Percentiles rank a stretch among this genome's conserved stretches.
These are phyloP conservation scores for Fusarium penzigii DNA, from an alignment of 2,329 filamentous ascomycete species.

Conservation along the genomic window DNA sequence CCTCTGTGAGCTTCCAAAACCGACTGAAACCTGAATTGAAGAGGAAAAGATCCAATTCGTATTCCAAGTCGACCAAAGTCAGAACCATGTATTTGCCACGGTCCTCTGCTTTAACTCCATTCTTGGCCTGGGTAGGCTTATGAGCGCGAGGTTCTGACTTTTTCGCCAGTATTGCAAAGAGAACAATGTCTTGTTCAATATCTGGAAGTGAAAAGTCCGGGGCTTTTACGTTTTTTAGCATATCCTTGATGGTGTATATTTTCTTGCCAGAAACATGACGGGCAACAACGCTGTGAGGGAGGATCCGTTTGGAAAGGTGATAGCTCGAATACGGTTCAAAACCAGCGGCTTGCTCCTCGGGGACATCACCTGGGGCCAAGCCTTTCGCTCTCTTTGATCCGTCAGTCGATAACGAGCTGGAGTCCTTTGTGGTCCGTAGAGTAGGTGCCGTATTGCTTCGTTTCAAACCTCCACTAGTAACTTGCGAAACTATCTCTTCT, in stretches of 20 bases:
- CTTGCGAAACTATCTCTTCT: slow-evolving; percentile 57
- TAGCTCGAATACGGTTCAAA: slow-evolving; percentile 87
- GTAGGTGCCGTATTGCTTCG: slow-evolving; percentile 47
- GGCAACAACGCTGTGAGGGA: slow-evolving; percentile 78
- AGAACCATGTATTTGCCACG: slow-evolving; percentile 91
- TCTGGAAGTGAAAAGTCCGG: slow-evolving; percentile 81
- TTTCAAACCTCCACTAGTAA: slow-evolving; percentile 31
- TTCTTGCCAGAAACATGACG: slow-evolving; percentile 79
- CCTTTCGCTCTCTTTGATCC: slow-evolving; percentile 16
- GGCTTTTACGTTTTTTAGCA: slow-evolving; percentile 78
- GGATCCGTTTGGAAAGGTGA: slow-evolving; percentile 78
- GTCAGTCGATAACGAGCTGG: slow-evolving; percentile 11
- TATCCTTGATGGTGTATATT: slow-evolving; percentile 74
- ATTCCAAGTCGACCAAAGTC: slow-evolving; percentile 83
- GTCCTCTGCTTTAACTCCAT: slow-evolving; percentile 52
- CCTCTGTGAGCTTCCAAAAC: slow-evolving; percentile 91
- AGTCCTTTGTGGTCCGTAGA: slow-evolving; percentile 23
- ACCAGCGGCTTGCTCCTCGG: slow-evolving; percentile 40
- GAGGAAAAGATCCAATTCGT: slow-evolving; percentile 87
- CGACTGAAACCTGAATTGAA: slow-evolving; percentile 88
- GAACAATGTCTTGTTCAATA: slow-evolving; percentile 83
- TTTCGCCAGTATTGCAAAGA: slow-evolving; percentile 83
- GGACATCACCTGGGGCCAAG: slow-evolving; percentile 18
- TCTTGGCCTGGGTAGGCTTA: slow-evolving; percentile 45
- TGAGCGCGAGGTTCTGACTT: slow-evolving; percentile 79